Conservation (phyloP, 2,329 filamentous ascomycete species). For the Hypoxylon sp. region DNA sequence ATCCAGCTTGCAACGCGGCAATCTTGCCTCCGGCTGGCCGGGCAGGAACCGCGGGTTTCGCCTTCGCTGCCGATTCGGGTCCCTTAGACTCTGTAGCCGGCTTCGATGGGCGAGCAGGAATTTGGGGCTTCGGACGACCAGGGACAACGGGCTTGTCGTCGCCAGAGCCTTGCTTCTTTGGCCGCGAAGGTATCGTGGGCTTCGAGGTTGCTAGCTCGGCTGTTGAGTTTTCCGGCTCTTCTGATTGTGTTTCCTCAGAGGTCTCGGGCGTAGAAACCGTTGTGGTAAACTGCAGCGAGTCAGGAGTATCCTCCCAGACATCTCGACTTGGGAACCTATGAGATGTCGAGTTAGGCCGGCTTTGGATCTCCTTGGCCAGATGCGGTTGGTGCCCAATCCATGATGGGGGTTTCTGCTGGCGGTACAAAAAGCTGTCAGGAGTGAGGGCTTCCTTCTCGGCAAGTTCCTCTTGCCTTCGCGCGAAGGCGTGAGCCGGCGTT, state of each 20-base stretch:
- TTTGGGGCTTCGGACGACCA: slow-evolving; percentile 67
- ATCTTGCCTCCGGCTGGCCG: slow-evolving; percentile 87
- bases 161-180: slow-evolving; percentile 56
- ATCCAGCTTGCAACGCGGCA: slow-evolving; percentile 88
- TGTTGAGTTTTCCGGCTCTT: slow-evolving; percentile 56
- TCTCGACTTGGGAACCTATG: slow-evolving; percentile 91
- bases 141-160: slow-evolving; percentile 60
- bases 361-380: slow-evolving; percentile 60
- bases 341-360: slow-evolving; percentile 64
- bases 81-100: slow-evolving; percentile 55
- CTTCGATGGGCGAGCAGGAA: slow-evolving; percentile 65
- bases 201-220: slow-evolving; percentile 58
- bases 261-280: slow-evolving; percentile 72
- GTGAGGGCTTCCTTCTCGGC: slow-evolving; percentile 66
- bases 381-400: slow-evolving; percentile 63
- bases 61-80: slow-evolving; percentile 65
- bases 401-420: slow-evolving; percentile 60
- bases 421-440: slow-evolving; percentile 65
- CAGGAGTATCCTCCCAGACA: slow-evolving; percentile 93
- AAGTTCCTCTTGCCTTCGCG: slow-evolving; percentile 73
- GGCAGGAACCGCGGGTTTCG: slow-evolving; percentile 86
- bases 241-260: slow-evolving; percentile 54
- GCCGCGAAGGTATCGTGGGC: slow-evolving; percentile 70
- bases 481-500: slow-evolving; percentile 73
- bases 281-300: slow-evolving; percentile 82